These are phyloP conservation scores for Populus deltoides DNA, from an alignment of 345 rosid species.

Conservation along the genomic window DNA sequence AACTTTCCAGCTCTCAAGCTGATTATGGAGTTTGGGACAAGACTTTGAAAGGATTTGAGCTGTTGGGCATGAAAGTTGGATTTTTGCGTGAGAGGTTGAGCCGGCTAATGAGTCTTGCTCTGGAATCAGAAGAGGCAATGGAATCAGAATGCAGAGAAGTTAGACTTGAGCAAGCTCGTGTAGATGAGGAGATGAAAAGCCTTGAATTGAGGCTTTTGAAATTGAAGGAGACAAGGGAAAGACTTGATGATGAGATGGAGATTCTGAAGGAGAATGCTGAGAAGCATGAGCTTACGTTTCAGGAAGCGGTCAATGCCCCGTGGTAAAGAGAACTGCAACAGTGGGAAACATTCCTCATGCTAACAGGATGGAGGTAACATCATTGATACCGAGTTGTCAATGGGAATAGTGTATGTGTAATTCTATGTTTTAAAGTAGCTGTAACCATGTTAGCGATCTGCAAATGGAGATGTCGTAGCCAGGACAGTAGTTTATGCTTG, in stretches of 20 bases:
- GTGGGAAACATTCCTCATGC: not conserved
- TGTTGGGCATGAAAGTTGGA: constrained; percentile 48
- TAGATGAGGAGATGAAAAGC: constrained; percentile 25
- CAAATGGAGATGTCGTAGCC: not conserved
- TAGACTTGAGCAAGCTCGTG: constrained; percentile 22
- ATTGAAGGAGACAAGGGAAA: constrained; percentile 24
- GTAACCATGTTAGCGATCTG: not conserved
- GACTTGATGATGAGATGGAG: constrained; percentile 33
- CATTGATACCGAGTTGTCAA: not conserved
- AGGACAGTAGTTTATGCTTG: not conserved
- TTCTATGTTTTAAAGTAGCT: constrained; percentile 2
- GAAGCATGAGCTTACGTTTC: constrained; percentile 27
- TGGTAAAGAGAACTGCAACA: constrained; percentile 22
- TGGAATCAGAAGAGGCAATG: constrained; percentile 25
- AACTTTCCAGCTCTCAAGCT: constrained; percentile 25
- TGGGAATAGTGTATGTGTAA: not conserved
- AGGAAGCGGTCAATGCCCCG: constrained; percentile 30
- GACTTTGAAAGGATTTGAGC: constrained; percentile 50
- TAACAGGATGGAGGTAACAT: not conserved
- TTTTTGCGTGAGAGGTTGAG: constrained; percentile 36
- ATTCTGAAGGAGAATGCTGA: constrained; percentile 21
- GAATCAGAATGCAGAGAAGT: constrained; percentile 24
- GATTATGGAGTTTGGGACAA: constrained; percentile 43
- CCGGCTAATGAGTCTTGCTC: constrained; percentile 28
- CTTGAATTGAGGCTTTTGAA: constrained; percentile 30